Evolutionary conservation across 148 eudicot species (phyloP), one percentile per base, ranked within the genome.

Genomic region (Camellia sinensis): DNA sequence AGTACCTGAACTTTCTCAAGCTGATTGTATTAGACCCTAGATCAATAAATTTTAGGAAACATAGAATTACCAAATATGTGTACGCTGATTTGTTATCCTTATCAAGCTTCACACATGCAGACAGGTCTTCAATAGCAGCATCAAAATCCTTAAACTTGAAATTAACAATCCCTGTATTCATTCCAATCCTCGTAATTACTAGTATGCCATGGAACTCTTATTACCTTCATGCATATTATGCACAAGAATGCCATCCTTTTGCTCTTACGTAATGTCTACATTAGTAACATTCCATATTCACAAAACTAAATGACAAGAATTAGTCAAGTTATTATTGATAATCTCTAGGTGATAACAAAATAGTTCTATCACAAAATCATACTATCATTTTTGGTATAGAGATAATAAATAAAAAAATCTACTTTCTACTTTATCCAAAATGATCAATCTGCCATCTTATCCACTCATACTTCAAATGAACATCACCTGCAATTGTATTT

Each of bases 71-170:
- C 95, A 95, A 84, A 84, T 93, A 93, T 21, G 99, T 95, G 83
- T 85, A 89, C 12, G 99, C 99, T 75, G 99, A 95, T 83, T 93
- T 93, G 87, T 93, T 95, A 77, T 82, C 81, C 75, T 81, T 85
- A 71, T 92, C 94, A 80, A 92, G 83, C 81, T 87, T 85, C 74
- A 95, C 93, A 85, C 99, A 95, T 18, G 89, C 86, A 83, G 99
- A 87, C 70, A 95, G 89, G 86, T 95, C 99, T 79, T 88, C 86
- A 78, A 90, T 91, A 73, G 97, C 99, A 86, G 97, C 91, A 81
- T 81, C 80, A 77, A 91, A 95, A 84, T 95, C 98, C 87, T 95
- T 95, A 83, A 92, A 93, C 88, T 95, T 95, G 84, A 90, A 93
- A 84, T 87, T 91, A 29, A 95, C 98, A 84, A 95, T 95, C 79